These are phyloP conservation scores for Petasospora rhodanensis DNA, from an alignment of 1,139 yeast genomes.

Conservation along the genomic window DNA sequence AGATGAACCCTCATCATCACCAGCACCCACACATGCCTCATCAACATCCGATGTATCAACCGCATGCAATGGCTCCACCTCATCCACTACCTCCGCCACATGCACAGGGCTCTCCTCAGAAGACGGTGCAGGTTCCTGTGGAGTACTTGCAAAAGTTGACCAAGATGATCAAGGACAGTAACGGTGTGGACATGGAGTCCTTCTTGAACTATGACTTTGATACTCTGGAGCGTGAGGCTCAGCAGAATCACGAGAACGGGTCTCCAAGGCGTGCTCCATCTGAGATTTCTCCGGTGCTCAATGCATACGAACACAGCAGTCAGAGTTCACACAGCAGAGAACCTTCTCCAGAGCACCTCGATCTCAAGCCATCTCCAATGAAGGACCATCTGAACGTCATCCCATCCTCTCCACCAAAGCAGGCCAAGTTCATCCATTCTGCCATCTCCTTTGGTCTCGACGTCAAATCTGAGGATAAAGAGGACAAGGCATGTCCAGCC, in stretches of 20 bases:
- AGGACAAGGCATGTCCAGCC: conserved; percentile 26
- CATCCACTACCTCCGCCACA: conserved; percentile 1
- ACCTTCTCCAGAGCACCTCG: conserved; percentile 14
- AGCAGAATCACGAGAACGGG: conserved; percentile 5
- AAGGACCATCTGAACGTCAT: background rate
- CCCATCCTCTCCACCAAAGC: conserved; percentile 10
- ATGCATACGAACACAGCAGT: conserved; percentile 7
- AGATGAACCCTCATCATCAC: conserved; percentile 1
- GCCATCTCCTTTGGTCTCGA: conserved; percentile 11
- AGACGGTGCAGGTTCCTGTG: conserved; percentile 37
- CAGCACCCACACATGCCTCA: conserved; percentile 1
- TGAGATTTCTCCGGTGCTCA: conserved; percentile 14
- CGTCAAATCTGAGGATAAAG: conserved; percentile 3
- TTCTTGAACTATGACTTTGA: conserved; percentile 17
- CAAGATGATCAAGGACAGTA: conserved; percentile 19
- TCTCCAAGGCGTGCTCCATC: conserved; percentile 10
- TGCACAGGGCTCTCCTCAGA: conserved; percentile 6
- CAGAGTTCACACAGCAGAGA: conserved; percentile 9
- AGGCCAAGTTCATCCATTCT: conserved; percentile 11
- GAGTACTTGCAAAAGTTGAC: conserved; percentile 41
- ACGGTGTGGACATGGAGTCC: conserved; percentile 20
- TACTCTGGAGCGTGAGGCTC: conserved; percentile 2
- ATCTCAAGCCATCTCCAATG: conserved; percentile 5
- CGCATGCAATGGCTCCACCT: background rate
- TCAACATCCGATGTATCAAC: conserved; percentile 1